Percentiles rank a stretch among this genome's conserved stretches.
These are phyloP conservation scores for Achaetomiella virescens DNA, from an alignment of 495 filamentous ascomycete species.

Conservation along the genomic window DNA sequence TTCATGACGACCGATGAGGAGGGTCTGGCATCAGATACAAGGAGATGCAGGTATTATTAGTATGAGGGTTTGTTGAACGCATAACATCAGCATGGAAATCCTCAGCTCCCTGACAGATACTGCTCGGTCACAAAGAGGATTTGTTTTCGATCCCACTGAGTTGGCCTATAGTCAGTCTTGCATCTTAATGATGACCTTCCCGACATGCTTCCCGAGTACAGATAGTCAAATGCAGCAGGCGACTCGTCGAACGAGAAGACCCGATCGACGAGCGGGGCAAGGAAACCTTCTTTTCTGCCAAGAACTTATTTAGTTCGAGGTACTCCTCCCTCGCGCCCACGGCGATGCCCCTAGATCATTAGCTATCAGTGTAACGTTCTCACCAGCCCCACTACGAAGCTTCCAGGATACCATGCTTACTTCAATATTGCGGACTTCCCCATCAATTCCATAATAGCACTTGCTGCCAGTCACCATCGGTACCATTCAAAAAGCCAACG, in stretches of 20 bases:
- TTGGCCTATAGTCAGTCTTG: no score
- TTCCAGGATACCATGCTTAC: not conserved
- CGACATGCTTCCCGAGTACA: slow-evolving; percentile 40
- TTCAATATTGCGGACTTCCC: slow-evolving; percentile 2
- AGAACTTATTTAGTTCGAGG: slow-evolving; percentile 31
- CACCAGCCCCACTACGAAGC: no score
- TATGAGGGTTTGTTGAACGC: not conserved
- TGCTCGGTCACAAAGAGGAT: no score
- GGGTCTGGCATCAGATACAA: not conserved
- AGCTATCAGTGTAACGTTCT: not conserved
- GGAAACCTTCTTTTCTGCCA: slow-evolving; percentile 30
- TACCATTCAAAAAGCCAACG: slow-evolving; percentile 12
- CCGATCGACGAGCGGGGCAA: slow-evolving; percentile 27
- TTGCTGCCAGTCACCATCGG: slow-evolving; percentile 1
- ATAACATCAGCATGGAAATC: no score
- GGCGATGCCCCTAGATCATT: slow-evolving; percentile 27
- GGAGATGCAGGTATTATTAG: not conserved
- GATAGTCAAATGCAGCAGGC: slow-evolving; percentile 40
- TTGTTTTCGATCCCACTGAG: no score
- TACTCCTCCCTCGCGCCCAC: slow-evolving; percentile 34
- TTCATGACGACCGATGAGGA: not conserved
- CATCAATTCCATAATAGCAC: slow-evolving; percentile 1
- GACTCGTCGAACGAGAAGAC: slow-evolving; percentile 35
- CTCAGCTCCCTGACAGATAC: no score
- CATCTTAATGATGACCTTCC: slow-evolving; percentile 42